A percentile compares a stretch with the other conserved stretches of the same genome.
Conservation (phyloP, 2,329 filamentous ascomycete genomes). For the Alternaria sp. region DNA sequence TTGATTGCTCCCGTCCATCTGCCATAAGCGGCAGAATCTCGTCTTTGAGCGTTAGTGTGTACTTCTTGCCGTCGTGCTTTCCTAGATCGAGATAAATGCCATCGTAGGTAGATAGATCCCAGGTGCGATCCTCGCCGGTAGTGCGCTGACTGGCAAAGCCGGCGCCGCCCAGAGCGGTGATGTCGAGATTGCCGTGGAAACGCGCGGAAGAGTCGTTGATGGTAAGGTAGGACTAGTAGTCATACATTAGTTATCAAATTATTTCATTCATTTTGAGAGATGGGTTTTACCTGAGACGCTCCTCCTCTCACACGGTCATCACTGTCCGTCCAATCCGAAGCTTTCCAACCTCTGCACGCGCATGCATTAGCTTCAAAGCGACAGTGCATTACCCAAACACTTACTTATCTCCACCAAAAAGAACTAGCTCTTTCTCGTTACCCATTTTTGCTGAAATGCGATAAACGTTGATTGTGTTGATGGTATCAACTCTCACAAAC, state of each 20-base stretch:
- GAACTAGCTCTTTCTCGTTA: constrained; percentile 20
- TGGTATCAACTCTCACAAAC: not conserved
- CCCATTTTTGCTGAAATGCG: constrained; percentile 19
- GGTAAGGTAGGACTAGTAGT: constrained; percentile 55
- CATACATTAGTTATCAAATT: not conserved
- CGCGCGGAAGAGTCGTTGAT: constrained; percentile 49
- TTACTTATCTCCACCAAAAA: constrained; percentile 44
- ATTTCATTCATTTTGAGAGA: not conserved
- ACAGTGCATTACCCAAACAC: not conserved
- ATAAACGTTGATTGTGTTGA: not conserved
- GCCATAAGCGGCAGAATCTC: constrained; percentile 62
- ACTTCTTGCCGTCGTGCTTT: constrained; percentile 67
- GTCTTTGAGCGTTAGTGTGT: constrained; percentile 79
- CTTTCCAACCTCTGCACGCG: constrained; percentile 61
- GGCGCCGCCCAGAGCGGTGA: constrained; percentile 75
- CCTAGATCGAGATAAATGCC: constrained; percentile 64
- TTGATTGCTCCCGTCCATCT: constrained; percentile 73
- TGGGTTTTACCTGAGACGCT: constrained; percentile 58
- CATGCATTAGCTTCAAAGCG: not conserved
- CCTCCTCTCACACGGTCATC: constrained; percentile 83
- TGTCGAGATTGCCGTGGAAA: constrained; percentile 76
- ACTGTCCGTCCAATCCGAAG: constrained; percentile 68
- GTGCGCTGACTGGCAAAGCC: constrained; percentile 83
- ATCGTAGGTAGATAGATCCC: constrained; percentile 69
- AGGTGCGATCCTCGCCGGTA: constrained; percentile 59